These are phyloP conservation scores for Aspergillus amoenus DNA, from an alignment of 2,329 filamentous ascomycete genomes.

Conservation along the genomic window DNA sequence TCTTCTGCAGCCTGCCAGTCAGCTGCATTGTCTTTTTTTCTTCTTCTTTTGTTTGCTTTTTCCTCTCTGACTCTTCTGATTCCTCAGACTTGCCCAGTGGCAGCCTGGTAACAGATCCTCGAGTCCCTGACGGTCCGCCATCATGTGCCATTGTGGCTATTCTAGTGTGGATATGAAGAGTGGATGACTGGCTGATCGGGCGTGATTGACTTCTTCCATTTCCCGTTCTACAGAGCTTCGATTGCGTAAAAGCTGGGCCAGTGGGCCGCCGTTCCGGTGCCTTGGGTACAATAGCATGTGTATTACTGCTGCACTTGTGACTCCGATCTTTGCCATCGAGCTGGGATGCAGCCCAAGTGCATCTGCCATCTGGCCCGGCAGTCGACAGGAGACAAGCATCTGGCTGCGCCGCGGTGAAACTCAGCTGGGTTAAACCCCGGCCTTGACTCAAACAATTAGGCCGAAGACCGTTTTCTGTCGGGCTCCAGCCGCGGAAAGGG, in stretches of 20 bases:
- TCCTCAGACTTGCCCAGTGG: no score
- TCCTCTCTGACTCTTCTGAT: no score
- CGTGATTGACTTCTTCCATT: conserved; percentile 27
- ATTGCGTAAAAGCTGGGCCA: conserved; percentile 19
- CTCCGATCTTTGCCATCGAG: no score
- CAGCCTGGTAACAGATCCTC: not conserved
- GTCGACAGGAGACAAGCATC: not conserved
- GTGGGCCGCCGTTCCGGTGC: conserved; percentile 16
- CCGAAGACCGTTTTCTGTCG: conserved; percentile 24
- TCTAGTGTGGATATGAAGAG: no score
- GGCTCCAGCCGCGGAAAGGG: conserved; percentile 15
- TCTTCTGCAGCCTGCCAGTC: conserved; percentile 2
- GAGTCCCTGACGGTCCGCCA: not conserved
- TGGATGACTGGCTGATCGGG: not conserved
- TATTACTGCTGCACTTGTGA: no score
- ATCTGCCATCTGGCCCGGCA: not conserved
- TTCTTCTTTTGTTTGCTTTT: not conserved
- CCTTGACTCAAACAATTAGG: conserved; percentile 7
- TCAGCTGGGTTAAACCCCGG: no score
- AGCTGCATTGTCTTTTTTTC: conserved; percentile 4
- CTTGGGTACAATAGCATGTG: conserved; percentile 8
- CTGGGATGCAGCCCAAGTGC: no score
- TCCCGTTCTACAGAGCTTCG: conserved; percentile 24
- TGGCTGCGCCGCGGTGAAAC: not conserved
- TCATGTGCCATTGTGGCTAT: no score